phyloP scores from a whole-genome alignment of 1,284 basidiomycete species.

The Ganoderma lucidum region DNA sequence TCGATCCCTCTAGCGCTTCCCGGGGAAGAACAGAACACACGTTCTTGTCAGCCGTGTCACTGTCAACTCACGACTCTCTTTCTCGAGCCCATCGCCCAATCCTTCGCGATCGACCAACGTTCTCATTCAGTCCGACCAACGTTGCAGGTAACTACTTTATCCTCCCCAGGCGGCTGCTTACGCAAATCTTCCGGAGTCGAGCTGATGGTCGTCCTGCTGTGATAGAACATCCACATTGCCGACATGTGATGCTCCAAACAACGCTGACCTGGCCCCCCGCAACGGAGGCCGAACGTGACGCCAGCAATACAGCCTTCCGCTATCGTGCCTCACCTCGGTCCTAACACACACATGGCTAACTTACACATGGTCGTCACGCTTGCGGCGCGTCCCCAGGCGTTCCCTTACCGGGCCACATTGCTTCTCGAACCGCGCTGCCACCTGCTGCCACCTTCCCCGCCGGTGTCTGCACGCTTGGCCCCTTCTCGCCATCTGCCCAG shows the following conservation, averaged over 20 bases:
- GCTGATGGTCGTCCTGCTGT: not conserved
- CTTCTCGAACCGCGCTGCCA: not conserved
- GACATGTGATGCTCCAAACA: constrained; percentile 20
- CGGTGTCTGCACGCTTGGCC: constrained; percentile 1
- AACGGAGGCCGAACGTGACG: constrained; percentile 1
- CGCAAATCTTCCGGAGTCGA: constrained; percentile 1
- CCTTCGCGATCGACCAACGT: not conserved
- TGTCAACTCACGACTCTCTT: not conserved
- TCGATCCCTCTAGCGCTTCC: not conserved
- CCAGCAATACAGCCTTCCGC: constrained; percentile 1
- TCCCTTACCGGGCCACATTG: not conserved
- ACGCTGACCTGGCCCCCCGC: not conserved
- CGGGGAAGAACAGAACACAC: not conserved
- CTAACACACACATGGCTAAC: not conserved
- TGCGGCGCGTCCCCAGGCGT: constrained; percentile 5
- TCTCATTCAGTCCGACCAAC: not conserved
- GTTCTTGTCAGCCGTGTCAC: not conserved
- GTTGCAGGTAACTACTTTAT: not conserved
- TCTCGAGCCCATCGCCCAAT: not conserved
- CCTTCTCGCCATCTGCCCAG: not conserved
- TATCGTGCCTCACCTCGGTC: constrained; percentile 1
- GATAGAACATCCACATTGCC: constrained; percentile 9
- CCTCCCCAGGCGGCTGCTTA: too few species aligned
- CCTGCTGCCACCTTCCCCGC: not conserved
- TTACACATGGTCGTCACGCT: constrained; percentile 10